Conservation (phyloP, 345 rosid genomes). For the Heritiera littoralis region DNA sequence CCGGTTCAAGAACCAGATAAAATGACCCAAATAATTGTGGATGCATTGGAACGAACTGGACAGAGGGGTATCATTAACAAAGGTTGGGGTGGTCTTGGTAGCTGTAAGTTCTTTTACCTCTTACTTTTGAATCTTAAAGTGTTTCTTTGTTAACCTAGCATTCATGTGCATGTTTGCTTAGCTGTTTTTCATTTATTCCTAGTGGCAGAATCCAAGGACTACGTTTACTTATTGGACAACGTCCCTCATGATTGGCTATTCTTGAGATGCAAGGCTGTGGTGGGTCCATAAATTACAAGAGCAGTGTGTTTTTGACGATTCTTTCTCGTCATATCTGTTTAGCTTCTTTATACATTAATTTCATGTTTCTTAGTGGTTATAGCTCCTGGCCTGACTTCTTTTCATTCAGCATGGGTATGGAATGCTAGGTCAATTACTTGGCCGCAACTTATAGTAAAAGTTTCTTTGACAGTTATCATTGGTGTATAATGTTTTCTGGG, state of each 20-base stretch:
- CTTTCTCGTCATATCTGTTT: background rate
- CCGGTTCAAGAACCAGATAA: slow-evolving; percentile 69
- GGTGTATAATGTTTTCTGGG: background rate
- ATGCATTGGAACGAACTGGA: slow-evolving; percentile 51
- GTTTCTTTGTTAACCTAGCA: background rate
- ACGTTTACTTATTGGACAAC: slow-evolving; percentile 79
- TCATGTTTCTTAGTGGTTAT: background rate
- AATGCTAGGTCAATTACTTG: background rate
- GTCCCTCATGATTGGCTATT: slow-evolving; percentile 98
- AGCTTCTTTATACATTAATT: slow-evolving; percentile 3
- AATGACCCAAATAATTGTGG: slow-evolving; percentile 62
- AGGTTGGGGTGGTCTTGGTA: slow-evolving; percentile 94
- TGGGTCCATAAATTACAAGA: slow-evolving; percentile 37
- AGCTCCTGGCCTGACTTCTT: background rate
- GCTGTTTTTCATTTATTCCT: slow-evolving; percentile 28
- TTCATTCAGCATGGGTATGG: background rate
- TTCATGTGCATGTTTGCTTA: slow-evolving; percentile 8
- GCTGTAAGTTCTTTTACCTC: slow-evolving; percentile 39
- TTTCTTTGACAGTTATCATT: background rate
- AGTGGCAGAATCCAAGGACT: slow-evolving; percentile 94
- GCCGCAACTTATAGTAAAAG: background rate
- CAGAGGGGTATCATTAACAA: slow-evolving; percentile 87
- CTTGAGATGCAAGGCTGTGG: slow-evolving; percentile 98
- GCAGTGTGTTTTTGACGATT: background rate
- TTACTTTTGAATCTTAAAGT: background rate